These are phyloP conservation scores for Calonectria pseudoturangicola DNA, from an alignment of 2,329 filamentous ascomycete species.

Conservation along the genomic window DNA sequence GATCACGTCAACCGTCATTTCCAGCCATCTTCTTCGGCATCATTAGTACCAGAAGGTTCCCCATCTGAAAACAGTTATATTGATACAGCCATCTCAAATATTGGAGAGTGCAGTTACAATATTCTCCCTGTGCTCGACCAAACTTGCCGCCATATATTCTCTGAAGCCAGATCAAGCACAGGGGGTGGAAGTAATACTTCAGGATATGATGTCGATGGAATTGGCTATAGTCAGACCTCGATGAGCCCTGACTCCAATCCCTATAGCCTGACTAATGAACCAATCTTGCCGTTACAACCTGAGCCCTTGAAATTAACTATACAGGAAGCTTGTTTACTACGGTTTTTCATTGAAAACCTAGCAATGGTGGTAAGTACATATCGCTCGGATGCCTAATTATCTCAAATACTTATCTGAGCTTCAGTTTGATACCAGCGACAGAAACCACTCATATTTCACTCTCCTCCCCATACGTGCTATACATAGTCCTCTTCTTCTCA, in stretches of 20 bases:
- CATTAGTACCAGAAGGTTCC: not conserved
- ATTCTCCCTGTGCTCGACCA: not conserved
- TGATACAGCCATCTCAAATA: not conserved
- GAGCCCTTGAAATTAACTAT: not conserved
- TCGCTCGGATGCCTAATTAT: too few relatives aligned
- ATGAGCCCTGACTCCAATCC: not conserved
- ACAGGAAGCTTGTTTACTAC: not conserved
- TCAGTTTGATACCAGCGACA: too few relatives aligned
- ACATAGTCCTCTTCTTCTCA: too few relatives aligned
- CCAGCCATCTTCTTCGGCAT: not conserved
- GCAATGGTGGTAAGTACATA: too few relatives aligned
- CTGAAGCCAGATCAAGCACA: not conserved
- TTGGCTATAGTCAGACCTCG: not conserved
- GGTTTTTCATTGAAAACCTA: too few relatives aligned
- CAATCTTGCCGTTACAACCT: not conserved
- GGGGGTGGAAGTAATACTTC: not conserved
- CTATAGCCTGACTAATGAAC: not conserved
- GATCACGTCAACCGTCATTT: not conserved
- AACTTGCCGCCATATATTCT: not conserved
- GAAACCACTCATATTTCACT: too few relatives aligned
- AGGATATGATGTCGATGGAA: not conserved
- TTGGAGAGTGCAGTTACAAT: not conserved
- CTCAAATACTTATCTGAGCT: too few relatives aligned
- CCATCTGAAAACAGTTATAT: not conserved
- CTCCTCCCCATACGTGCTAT: too few relatives aligned